A percentile compares a stretch with the other conserved stretches of the same genome.
Evolutionary conservation across 768 basidiomycete species (phyloP).

Genomic region (Russula sp.): DNA sequence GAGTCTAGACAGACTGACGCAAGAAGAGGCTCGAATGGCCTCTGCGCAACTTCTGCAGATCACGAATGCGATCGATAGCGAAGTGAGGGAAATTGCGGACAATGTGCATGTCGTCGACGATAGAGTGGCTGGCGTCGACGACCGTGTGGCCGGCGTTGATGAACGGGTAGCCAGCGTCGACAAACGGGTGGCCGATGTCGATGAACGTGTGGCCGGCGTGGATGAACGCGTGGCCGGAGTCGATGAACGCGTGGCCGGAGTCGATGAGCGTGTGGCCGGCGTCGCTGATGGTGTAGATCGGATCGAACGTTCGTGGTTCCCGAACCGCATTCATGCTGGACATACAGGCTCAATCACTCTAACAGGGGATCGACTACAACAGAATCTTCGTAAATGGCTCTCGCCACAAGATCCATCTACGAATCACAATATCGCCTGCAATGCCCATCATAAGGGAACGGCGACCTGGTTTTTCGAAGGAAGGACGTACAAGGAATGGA

Average conservation of each 20-base stretch:
- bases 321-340: too few species aligned
- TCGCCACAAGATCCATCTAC: constrained; percentile 12
- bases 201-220: too few species aligned
- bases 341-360: background rate
- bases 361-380: background rate
- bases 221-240: too few species aligned
- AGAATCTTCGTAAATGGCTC: background rate
- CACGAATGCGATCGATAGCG: background rate
- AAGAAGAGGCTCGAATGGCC: background rate
- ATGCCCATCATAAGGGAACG: background rate
- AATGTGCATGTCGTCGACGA: background rate
- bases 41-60: background rate
- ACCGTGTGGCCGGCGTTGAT: background rate
- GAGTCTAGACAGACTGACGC: background rate
- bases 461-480: constrained; percentile 12
- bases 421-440: background rate
- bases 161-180: too few species aligned
- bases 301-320: background rate
- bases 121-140: background rate
- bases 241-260: too few species aligned
- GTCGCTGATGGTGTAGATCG: background rate
- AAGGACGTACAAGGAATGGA: background rate
- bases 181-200: too few species aligned
- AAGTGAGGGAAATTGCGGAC: background rate
- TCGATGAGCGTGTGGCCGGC: too few species aligned